Conservation (phyloP, 108 stramenopile genomes). For the Nitzschia putrida region DNA sequence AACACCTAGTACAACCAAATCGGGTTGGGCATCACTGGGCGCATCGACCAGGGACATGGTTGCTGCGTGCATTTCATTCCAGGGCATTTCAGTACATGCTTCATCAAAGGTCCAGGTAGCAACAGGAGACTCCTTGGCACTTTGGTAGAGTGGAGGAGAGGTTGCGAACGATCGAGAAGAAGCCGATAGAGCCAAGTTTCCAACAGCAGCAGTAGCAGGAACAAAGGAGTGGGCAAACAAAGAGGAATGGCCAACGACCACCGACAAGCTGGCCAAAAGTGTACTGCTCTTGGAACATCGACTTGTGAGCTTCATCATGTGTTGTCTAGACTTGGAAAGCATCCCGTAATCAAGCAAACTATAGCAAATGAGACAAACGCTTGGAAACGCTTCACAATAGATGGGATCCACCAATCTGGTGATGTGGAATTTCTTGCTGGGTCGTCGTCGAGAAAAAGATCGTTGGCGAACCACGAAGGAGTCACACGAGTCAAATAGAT, state of each 20-base stretch:
- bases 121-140: conserved; percentile 1
- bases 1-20: conserved; percentile 73
- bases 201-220: not conserved
- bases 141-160: not conserved
- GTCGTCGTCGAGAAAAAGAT: too few species aligned
- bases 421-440: too few species aligned
- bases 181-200: not conserved
- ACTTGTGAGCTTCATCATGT: conserved; percentile 3
- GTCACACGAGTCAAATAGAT: too few species aligned
- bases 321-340: not conserved
- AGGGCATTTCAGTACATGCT: conserved; percentile 77
- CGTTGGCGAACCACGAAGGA: too few species aligned
- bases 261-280: conserved; percentile 3
- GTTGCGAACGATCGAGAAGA: not conserved
- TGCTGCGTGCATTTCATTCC: conserved; percentile 48
- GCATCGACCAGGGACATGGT: conserved; percentile 28
- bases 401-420: too few species aligned
- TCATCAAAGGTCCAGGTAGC: conserved; percentile 82
- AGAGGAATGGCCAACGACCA: conserved; percentile 1
- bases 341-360: too few species aligned
- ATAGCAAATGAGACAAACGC: too few species aligned
- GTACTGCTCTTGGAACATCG: not conserved
- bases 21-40: conserved; percentile 40
- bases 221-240: conserved; percentile 8
- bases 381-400: too few species aligned